Evolutionary conservation across 202 grass and related monocot species (phyloP).

Genomic region (Bolboschoenoplectus hybrid): DNA sequence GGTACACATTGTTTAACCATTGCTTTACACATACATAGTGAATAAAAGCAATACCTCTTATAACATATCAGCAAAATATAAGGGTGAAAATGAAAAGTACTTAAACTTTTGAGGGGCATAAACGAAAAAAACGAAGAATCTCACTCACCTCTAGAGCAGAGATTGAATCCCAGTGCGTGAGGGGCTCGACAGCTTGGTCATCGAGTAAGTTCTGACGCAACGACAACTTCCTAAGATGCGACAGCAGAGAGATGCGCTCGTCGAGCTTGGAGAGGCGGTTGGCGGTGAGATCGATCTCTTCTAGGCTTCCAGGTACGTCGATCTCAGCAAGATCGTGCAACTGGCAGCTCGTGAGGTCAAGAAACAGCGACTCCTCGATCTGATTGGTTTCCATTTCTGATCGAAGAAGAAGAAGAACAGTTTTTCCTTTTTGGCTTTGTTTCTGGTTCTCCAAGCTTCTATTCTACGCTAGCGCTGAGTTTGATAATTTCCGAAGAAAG

Average conservation of each 20-base stretch:
- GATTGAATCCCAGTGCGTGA: conserved; percentile 68
- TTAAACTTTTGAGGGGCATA: not conserved
- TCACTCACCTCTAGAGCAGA: conserved; percentile 61
- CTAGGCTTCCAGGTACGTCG: conserved; percentile 71
- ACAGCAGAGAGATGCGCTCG: conserved; percentile 55
- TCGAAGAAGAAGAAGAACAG: conserved; percentile 22
- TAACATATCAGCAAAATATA: not conserved
- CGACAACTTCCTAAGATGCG: conserved; percentile 68
- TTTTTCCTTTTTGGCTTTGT: not conserved
- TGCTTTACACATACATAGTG: not conserved
- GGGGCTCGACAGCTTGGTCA: conserved; percentile 60
- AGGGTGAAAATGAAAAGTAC: not conserved
- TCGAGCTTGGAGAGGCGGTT: conserved; percentile 75
- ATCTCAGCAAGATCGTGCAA: conserved; percentile 84
- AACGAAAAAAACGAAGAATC: not conserved
- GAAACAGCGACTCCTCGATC: conserved; percentile 39
- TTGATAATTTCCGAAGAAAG: not conserved
- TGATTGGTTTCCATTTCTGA: conserved; percentile 45
- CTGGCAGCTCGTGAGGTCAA: conserved; percentile 88
- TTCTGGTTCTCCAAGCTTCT: conserved; percentile 15
- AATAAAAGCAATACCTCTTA: not conserved
- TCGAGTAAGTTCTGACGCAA: conserved; percentile 83
- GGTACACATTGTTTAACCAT: not conserved
- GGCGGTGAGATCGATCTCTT: conserved; percentile 93
- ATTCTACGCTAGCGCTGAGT: conserved; percentile 7